Evolutionary conservation across 345 rosid species (phyloP).

Genomic region (Euphorbia lathyris): DNA sequence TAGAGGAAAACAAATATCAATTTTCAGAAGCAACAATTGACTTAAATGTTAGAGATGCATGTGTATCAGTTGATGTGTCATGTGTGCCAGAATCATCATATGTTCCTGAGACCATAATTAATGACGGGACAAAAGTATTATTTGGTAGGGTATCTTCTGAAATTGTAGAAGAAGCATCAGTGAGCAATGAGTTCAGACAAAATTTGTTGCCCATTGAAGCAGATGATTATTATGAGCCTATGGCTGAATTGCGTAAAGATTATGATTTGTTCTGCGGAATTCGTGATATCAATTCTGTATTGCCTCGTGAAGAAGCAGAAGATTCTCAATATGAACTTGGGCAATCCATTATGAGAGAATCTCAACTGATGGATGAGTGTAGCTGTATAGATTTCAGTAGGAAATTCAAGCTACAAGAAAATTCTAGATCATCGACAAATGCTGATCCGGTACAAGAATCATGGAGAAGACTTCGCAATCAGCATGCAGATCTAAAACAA

Average conservation of each 20-base stretch:
- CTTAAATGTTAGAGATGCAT: constrained; percentile 28
- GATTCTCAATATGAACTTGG: constrained; percentile 39
- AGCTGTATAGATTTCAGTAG: constrained; percentile 66
- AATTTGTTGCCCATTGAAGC: constrained; percentile 29
- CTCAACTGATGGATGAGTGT: constrained; percentile 76
- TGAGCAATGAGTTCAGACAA: constrained; percentile 33
- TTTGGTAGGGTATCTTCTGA: constrained; percentile 44
- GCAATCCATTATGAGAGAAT: constrained; percentile 37
- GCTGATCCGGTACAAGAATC: constrained; percentile 51
- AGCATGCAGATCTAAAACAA: constrained; percentile 41
- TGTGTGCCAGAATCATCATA: constrained; percentile 79
- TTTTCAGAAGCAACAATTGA: constrained; percentile 34
- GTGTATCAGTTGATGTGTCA: constrained; percentile 55
- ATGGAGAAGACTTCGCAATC: constrained; percentile 57
- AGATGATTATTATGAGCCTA: constrained; percentile 23
- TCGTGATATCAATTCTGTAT: constrained; percentile 39
- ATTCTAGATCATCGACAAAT: constrained; percentile 19
- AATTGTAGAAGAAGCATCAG: constrained; percentile 43
- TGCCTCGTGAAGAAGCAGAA: constrained; percentile 43
- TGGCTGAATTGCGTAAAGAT: constrained; percentile 25
- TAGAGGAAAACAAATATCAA: constrained; percentile 29
- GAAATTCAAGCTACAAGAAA: constrained; percentile 30
- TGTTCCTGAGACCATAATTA: constrained; percentile 76
- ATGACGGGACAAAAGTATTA: constrained; percentile 41
- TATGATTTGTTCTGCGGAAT: constrained; percentile 32